Percentiles rank a stretch among this genome's conserved stretches.
phyloP scores from a whole-genome alignment of 192 early-diverging fungal genomes.

The Jimgerdemannia flammicorona region DNA sequence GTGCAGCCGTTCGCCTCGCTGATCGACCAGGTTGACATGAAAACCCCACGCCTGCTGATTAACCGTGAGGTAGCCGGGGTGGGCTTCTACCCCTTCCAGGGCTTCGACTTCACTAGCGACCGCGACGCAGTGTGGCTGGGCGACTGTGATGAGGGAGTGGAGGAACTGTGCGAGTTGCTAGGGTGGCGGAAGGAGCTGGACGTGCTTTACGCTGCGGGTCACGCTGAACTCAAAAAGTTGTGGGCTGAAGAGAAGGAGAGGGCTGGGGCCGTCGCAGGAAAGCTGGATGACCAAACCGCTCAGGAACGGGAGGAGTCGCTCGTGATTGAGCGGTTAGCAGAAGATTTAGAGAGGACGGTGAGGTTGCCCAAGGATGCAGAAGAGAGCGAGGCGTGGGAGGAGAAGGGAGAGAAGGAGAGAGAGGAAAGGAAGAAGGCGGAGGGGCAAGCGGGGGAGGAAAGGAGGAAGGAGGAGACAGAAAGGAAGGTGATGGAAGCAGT shows the following conservation, averaged over 20 bases:
- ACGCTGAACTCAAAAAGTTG: slow-evolving; percentile 16
- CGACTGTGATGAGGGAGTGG: slow-evolving; percentile 77
- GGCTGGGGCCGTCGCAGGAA: slow-evolving; percentile 5
- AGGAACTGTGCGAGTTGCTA: slow-evolving; percentile 61
- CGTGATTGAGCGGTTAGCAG: background rate
- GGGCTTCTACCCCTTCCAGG: slow-evolving; percentile 16
- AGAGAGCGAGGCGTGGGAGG: background rate
- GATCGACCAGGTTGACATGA: slow-evolving; percentile 54
- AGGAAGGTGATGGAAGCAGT: background rate
- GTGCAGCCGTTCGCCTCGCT: slow-evolving; percentile 91
- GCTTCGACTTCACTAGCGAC: slow-evolving; percentile 83
- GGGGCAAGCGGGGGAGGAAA: background rate
- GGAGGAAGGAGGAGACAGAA: background rate
- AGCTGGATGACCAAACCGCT: background rate
- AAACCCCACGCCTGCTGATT: slow-evolving; percentile 84
- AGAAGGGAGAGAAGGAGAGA: background rate
- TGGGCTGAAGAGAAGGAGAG: slow-evolving; percentile 7
- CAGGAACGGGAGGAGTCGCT: background rate
- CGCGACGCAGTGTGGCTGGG: slow-evolving; percentile 81
- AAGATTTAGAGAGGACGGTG: background rate
- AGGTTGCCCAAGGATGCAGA: background rate
- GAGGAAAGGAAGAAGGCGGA: background rate
- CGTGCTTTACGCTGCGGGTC: slow-evolving; percentile 15
- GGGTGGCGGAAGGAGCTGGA: slow-evolving; percentile 57
- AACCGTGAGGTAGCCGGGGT: slow-evolving; percentile 83